Percentiles rank a stretch among this genome's conserved stretches.
These are phyloP conservation scores for Rostrohypoxylon terebratum DNA, from an alignment of 495 filamentous ascomycete genomes.

Conservation along the genomic window DNA sequence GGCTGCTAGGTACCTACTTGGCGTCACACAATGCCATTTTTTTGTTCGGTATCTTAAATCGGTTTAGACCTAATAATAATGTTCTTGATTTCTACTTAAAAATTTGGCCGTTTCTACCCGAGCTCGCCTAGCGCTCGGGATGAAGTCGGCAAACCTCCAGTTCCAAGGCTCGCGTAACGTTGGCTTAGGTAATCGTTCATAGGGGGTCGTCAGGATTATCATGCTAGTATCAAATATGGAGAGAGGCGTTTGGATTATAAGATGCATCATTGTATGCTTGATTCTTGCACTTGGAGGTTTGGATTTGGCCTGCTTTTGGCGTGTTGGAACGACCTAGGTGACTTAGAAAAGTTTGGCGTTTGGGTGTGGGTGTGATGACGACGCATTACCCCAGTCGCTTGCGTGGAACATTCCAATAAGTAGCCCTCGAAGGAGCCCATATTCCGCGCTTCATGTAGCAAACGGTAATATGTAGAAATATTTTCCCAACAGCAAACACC, in stretches of 20 bases:
- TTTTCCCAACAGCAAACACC: not conserved
- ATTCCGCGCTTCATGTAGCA: slow-evolving; percentile 7
- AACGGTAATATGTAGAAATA: not conserved
- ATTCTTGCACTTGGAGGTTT: no score
- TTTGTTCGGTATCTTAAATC: slow-evolving; percentile 32
- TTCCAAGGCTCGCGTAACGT: not conserved
- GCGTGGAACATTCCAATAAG: slow-evolving; percentile 36
- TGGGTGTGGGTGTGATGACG: slow-evolving; percentile 36
- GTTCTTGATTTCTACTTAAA: slow-evolving; percentile 9
- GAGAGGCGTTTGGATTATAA: not conserved
- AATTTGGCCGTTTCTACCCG: slow-evolving; percentile 31
- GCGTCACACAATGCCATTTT: not conserved
- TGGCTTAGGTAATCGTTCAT: slow-evolving; percentile 5
- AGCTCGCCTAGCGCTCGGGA: not conserved
- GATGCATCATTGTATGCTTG: not conserved
- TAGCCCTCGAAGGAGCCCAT: slow-evolving; percentile 9
- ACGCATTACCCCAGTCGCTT: slow-evolving; percentile 40
- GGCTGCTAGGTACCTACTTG: not conserved
- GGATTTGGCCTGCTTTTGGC: slow-evolving; percentile 1
- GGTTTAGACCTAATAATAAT: slow-evolving; percentile 26
- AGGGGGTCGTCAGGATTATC: not conserved
- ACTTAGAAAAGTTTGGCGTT: slow-evolving; percentile 12
- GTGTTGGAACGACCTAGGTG: slow-evolving; percentile 14
- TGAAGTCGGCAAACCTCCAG: not conserved
- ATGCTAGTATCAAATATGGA: not conserved